Base-by-base conservation (phyloP, 441 rosid species). In the Biscutella laevigata region DNA sequence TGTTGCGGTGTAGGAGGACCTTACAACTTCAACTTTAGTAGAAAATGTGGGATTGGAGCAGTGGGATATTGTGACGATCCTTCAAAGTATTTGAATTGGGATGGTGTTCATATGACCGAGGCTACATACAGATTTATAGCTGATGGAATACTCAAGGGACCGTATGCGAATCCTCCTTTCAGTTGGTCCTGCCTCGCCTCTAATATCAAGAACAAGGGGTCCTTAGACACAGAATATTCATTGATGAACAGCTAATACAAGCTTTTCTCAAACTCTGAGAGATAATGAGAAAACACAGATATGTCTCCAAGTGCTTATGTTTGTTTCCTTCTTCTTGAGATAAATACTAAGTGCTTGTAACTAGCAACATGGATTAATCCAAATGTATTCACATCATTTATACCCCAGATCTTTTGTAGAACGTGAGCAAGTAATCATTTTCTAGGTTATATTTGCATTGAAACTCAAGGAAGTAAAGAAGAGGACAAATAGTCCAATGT, bases 1-100 rank as follows among this genome's bases (percentile, higher is more conserved):
- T 77, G 82, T 3, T 77, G 79, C 32, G 77, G 78, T 14, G 28
- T 20, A 5, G 76, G 76, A 20, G 81, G 78, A 27, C 20, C 26
- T 0, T 74, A 71, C 52, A 43, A 34, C 53, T 57, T 33, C 44
- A 44, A 0, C 26, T 10, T 24, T 13, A 16, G 14, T 29, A 44
- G 1, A n/a, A 13, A 0, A 3, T 74, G 82, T 39, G 77, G 79
- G 1, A 2, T 16, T n/a, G 53, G 17, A 4, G 42, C 34, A 10
- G 34, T 60, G 2, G 34, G 10, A 4, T 5, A 7, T 30, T 77
- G 83, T 26, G 16, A 39, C 2, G 60, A 74, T 16, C 80, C 77
- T 12, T 77, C 74, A 4, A 58, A 58, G 20, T 72, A 33, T 53
- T 41, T 65, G n/a, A 66, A 53, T n/a, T 77, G 83, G 83, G 80